Base-by-base conservation (phyloP, 2,329 filamentous ascomycete genomes). In the Cladophialophora bantiana region DNA sequence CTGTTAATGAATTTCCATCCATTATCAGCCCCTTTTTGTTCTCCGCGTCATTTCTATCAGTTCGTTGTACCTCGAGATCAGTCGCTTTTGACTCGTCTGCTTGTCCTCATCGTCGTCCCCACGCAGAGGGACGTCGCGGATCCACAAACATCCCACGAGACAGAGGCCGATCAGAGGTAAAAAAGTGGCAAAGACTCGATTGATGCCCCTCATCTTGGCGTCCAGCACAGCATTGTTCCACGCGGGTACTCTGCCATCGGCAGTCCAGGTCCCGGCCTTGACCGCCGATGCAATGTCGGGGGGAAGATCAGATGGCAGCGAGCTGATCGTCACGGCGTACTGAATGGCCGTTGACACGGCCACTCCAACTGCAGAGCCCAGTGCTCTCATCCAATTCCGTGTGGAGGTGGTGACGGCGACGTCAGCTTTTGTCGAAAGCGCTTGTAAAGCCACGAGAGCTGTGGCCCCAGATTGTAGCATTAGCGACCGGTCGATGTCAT, bases 391-490 rank as follows among this genome's bases (percentile, higher is more conserved):
- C 73, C 89, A 89, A 70, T 90, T 90, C 0, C 88, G 81, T 58
- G 85, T 83, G 2, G 85, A 86, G 40, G 88, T 89, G 35, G 88
- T 83, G 1, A 90, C 84, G 0, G 88, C 88, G 18, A 88, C 82
- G 53, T 88, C 84, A 0, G 82, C 76, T 72, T 86, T 86, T 0
- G 81, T 78, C 26, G 81, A 83, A 73, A 88, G 85, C 0, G 85
- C 85, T 73, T 88, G 86, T 12, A 86, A 75, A 1, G 86, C 87
- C 5, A 88, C 81, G 0, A 89, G 78, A 0, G 81, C 82, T 4
- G 26, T 26, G 80, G 13, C 3, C 7, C 45, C 45, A 31, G 20
- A 13, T 12, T 7, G 13, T 10, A 12, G n/a, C 12, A 5, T 55
- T 55, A 18, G 7, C 53, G n/a, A 7, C 31, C 12, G 40, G 12